Base-by-base conservation (phyloP, 768 basidiomycete species). In the Psilocybe subaeruginosa region DNA sequence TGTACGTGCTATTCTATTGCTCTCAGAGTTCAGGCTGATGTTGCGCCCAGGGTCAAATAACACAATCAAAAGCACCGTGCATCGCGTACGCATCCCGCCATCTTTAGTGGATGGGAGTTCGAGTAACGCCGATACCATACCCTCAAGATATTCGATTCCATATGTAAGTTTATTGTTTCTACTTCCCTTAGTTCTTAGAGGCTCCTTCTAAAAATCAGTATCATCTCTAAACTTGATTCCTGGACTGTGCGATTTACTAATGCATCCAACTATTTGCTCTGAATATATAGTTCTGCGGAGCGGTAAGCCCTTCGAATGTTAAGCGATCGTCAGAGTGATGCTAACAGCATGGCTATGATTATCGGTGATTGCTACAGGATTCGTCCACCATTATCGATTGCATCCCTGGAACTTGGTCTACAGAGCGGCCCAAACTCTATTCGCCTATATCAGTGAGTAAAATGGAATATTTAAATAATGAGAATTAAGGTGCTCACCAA, bases 131-230 rank as follows among this genome's bases (percentile, higher is more conserved):
- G 76, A 49, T 16, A 19, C 56, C 19, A 61, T 81, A 1, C 83
- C 81, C 1, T 79, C 80, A 35, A 74, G 87, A 29, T 87, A 85
- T 65, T 87, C 86, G 0, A 87, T 88, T 62, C 86, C 87, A 35
- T 88, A 86, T 66, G 83, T 84, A 61, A 61, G 82, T 70, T 31
- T 23, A 23, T 23, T 23, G 11, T 53, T 48, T 31, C 33, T 19
- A 48, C n/a, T 37, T 4, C 23, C 9, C 17, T 30, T 46, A 27
- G 41, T 57, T 31, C 39, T 12, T n/a, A 27, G 48, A 16, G 31
- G n/a, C 17, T 30, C 17, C 4, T 51, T 31, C 7, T 23, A 23
- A 23, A 23, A 23, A 23, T 23, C 23, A 23, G 23, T 23, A 23
- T 23, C 23, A 23, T 23, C 23, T 23, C 23, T 23, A 23, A 23